Conservation (phyloP, 202 grass and related monocot species). For the Carex arenaria region DNA sequence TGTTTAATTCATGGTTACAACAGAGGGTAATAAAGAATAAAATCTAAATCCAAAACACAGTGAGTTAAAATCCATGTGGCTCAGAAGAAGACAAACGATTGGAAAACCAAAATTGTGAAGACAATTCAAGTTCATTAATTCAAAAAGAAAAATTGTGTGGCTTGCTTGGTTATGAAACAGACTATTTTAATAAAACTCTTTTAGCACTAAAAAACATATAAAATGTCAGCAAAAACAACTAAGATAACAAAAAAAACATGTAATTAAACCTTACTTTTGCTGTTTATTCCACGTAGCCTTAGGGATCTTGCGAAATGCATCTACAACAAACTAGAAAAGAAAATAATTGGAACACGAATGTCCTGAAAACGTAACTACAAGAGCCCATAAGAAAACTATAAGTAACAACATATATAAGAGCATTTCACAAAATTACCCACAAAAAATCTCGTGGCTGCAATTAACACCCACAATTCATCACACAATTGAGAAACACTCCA, state of each 20-base stretch:
- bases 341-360: slow-evolving; percentile 17
- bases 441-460: background rate
- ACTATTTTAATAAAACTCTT: slow-evolving; percentile 9
- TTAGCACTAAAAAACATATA: background rate
- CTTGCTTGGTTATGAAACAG: slow-evolving; percentile 5
- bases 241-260: background rate
- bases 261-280: slow-evolving; percentile 56
- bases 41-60: background rate
- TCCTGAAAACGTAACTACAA: slow-evolving; percentile 6
- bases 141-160: background rate
- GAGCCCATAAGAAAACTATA: slow-evolving; percentile 15
- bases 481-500: background rate
- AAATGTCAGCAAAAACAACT: background rate
- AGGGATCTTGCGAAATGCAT: slow-evolving; percentile 69
- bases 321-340: slow-evolving; percentile 63
- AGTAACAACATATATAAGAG: background rate
- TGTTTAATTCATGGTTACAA: slow-evolving; percentile 19
- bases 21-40: slow-evolving; percentile 19
- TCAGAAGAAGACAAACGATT: background rate
- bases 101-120: background rate
- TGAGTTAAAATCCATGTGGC: background rate
- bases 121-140: background rate
- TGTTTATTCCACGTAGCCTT: slow-evolving; percentile 68
- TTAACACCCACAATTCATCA: background rate
- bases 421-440: background rate